Evolutionary conservation across 768 basidiomycete genomes (phyloP).

Genomic region (Lenzites betulinus): DNA sequence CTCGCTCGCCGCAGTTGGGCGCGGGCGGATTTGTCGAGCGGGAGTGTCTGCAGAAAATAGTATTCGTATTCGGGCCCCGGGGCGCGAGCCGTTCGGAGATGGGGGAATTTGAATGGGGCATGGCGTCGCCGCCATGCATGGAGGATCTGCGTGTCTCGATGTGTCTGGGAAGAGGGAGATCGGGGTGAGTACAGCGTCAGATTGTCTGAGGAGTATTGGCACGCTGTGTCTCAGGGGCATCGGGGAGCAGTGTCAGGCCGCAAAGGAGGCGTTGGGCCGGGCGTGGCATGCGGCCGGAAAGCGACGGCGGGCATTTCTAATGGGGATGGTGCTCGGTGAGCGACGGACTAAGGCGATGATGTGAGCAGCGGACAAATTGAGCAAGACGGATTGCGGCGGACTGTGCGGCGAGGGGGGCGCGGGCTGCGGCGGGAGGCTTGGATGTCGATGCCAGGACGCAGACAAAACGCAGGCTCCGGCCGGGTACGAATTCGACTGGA

Average conservation of each 20-base stretch:
- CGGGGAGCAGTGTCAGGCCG: not conserved
- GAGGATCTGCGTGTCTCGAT: not conserved
- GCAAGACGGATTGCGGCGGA: not conserved
- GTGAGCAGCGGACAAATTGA: conserved; percentile 8
- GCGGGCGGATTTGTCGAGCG: not conserved
- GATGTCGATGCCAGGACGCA: too few relatives aligned
- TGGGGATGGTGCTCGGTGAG: conserved; percentile 10
- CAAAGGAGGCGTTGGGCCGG: not conserved
- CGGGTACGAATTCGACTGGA: too few relatives aligned
- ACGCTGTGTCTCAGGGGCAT: not conserved
- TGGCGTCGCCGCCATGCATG: too few relatives aligned
- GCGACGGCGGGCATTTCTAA: conserved; percentile 5
- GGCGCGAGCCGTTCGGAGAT: too few relatives aligned
- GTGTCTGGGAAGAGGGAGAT: not conserved
- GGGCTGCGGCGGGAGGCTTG: too few relatives aligned
- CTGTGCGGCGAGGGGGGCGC: too few relatives aligned
- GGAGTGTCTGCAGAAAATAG: too few relatives aligned
- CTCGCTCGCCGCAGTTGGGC: too few relatives aligned
- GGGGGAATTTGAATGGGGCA: too few relatives aligned
- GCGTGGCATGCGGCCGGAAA: not conserved
- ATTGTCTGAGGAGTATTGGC: not conserved
- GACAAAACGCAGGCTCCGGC: too few relatives aligned
- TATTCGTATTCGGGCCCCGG: too few relatives aligned
- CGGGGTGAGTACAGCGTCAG: not conserved
- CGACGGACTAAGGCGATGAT: conserved; percentile 5